Evolutionary conservation across 164 flowering plant species (phyloP), one percentile per base, ranked within the genome.

Genomic region (Chimonanthus praecox): DNA sequence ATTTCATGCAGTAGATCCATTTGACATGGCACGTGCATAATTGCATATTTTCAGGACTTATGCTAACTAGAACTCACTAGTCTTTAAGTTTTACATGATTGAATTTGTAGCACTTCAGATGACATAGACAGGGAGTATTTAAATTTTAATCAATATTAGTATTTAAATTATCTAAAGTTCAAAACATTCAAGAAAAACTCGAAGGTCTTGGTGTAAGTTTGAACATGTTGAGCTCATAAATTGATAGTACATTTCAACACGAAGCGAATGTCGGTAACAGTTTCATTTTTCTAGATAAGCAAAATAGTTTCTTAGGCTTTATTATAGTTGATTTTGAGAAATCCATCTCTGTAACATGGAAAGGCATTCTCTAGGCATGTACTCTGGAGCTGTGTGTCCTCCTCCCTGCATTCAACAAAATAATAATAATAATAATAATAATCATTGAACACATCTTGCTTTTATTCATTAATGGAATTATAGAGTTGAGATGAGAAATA

Each of bases 351-450:
- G 47, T 9, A 70, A n/a, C 78, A 75, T 64, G 21, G 78, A 62
- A 45, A 70, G 49, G 67, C 78, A 75, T 64, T 75, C 73, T n/a
- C 50, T 75, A 10, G 78, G 78, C 51, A 64, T 75, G 60, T 75
- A 75, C 64, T 70, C 72, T 6, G 78, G 78, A 63, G 68, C 73
- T 45, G 72, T 72, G 68, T 75, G 78, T 2, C 78, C 78, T 5
- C 20, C 78, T 16, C 78, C 73, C 78, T 75, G 70, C 58, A 75
- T 3, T 61, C 58, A 6, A 49, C 20, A 58, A 0, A 67, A 71
- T 3, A 65, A 15, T 7, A 33, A 62, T 62, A 16, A 62, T 62
- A 16, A 62, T 54, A 54, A 51, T 13, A 51, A 13, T 51, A 13
- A 51, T 20, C 21, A 20, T 51, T 51, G 7, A 51, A 7, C 7